Base-by-base conservation (phyloP, 345 rosid genomes). In the Sisymbrium altissimum region DNA sequence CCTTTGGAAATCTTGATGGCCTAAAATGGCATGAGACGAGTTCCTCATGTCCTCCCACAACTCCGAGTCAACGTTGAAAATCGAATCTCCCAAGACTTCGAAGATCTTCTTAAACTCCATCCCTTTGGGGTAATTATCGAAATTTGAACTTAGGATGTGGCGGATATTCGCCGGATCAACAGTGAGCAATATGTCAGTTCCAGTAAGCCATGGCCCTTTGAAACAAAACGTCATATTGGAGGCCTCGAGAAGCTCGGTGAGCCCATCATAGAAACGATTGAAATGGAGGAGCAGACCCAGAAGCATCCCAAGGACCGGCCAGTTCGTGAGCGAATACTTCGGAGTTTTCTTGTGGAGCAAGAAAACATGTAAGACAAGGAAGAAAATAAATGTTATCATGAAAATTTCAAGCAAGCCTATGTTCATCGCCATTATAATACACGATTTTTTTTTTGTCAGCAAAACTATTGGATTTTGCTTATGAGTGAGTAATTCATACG, bases 1-100 rank as follows among this genome's bases (percentile, higher is more conserved):
- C 19, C 39, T 44, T 46, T 72, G 71, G 38, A 80, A 80, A 7
- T 25, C 41, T 3, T 36, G 66, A 55, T 58, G 65, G 27, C 32
- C 63, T 2, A 79, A 29, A 4, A 78, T 38, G 0, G 72, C 29
- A 4, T 71, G 78, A 48, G 70, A 68, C 25, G 66, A 17, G 6
- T 50, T 63, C 41, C 82, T 75, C 57, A 74, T 70, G 25, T 32
- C 21, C 33, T 61, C 66, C 80, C 80, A 79, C n/a, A 63, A 18
- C 7, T 72, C 82, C 10, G 29, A 66, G 56, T 81, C 84, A 7
- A 73, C 54, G 23, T 75, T 79, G 66, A 79, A 67, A 27, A 81
- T 72, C 1, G 69, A 74, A 17, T 77, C 81, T 4, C 79, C 84
- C 27, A 73, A 23, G 23, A 54, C 18, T 9, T 78, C 79, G 13